phyloP scores from a whole-genome alignment of 106 monocot genomes.

The Cymbidium sinense region DNA sequence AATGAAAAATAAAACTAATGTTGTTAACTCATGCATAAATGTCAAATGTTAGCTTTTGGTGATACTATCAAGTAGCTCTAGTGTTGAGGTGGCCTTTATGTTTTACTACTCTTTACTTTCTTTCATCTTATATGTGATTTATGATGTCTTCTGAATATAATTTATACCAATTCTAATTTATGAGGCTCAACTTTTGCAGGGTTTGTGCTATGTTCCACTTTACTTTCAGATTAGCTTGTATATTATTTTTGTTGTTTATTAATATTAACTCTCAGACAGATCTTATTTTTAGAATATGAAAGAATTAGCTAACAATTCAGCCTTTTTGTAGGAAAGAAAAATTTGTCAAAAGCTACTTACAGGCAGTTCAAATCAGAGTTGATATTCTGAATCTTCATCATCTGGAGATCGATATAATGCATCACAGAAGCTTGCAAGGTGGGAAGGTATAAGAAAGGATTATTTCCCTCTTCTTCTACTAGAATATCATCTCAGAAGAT shows the following conservation, averaged over 20 bases:
- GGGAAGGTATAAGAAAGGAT: slow-evolving; percentile 24
- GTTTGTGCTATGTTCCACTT: too few relatives aligned
- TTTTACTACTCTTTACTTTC: too few relatives aligned
- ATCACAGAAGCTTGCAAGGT: slow-evolving; percentile 19
- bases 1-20: too few relatives aligned
- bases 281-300: slow-evolving; percentile 7
- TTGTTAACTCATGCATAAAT: too few relatives aligned
- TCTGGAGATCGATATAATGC: slow-evolving; percentile 10
- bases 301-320: slow-evolving; percentile 13
- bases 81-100: too few relatives aligned
- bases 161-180: too few relatives aligned
- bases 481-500: slow-evolving; percentile 17
- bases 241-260: background rate
- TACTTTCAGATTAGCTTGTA: background rate
- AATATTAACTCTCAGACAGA: background rate
- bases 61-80: too few relatives aligned
- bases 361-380: slow-evolving; percentile 13
- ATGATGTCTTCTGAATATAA: too few relatives aligned
- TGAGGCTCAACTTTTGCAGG: background rate
- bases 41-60: too few relatives aligned
- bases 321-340: slow-evolving; percentile 9
- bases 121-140: too few relatives aligned
- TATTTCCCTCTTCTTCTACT: slow-evolving; percentile 16
- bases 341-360: slow-evolving; percentile 8
- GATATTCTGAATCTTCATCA: slow-evolving; percentile 11